These are phyloP conservation scores for Glutinoglossum americanum DNA, from an alignment of 495 filamentous ascomycete species.

Conservation along the genomic window DNA sequence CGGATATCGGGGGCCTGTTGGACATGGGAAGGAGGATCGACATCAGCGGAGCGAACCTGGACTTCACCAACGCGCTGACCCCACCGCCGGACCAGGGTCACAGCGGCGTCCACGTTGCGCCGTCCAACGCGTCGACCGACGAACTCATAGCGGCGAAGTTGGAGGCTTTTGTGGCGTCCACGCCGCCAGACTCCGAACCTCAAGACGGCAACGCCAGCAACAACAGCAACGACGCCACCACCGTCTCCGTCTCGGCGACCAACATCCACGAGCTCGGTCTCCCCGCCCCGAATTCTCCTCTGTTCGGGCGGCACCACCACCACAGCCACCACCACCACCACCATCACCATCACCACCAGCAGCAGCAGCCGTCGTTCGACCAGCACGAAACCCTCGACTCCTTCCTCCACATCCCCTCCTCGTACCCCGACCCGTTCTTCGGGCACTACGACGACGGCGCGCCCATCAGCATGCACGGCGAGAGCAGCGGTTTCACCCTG, in stretches of 20 bases:
- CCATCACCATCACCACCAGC: constrained; percentile 10
- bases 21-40: constrained; percentile 11
- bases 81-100: constrained; percentile 19
- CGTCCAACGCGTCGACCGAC: constrained; percentile 1
- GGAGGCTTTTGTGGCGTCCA: constrained; percentile 20
- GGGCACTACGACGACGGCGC: not conserved
- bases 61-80: constrained; percentile 12
- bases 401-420: not conserved
- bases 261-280: not conserved
- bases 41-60: constrained; percentile 5
- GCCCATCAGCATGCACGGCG: constrained; percentile 13
- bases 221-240: not conserved
- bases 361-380: not conserved
- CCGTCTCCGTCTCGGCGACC: not conserved
- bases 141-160: constrained; percentile 6
- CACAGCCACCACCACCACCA: no score
- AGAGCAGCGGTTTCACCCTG: constrained; percentile 16
- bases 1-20: constrained; percentile 10
- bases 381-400: not conserved
- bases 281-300: no score
- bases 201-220: constrained; percentile 5
- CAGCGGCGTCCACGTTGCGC: constrained; percentile 15
- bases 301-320: not conserved
- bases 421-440: not conserved
- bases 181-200: constrained; percentile 11